phyloP scores from a whole-genome alignment of 345 rosid species.

The Acer campestre region DNA sequence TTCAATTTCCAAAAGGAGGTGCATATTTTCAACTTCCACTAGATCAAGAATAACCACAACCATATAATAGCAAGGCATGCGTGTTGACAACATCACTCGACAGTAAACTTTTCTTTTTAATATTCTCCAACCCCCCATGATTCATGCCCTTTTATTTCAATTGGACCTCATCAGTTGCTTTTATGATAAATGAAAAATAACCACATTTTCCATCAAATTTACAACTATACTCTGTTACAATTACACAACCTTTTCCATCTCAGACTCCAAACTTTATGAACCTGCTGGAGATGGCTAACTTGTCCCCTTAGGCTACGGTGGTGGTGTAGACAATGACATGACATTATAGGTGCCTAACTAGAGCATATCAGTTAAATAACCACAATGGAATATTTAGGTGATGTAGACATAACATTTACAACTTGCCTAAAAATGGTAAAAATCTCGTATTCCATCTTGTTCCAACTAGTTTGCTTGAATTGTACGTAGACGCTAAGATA shows the following conservation, averaged over 20 bases:
- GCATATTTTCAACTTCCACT: background rate
- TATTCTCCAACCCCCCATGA: background rate
- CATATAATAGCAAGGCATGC: conserved; percentile 6
- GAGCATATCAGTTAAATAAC: background rate
- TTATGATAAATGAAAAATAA: background rate
- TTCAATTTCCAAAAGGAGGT: conserved; percentile 1
- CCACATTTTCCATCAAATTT: background rate
- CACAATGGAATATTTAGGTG: background rate
- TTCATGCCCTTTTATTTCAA: background rate
- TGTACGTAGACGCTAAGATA: too few species aligned
- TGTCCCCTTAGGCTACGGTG: background rate
- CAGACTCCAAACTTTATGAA: background rate
- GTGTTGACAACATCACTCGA: conserved; percentile 1
- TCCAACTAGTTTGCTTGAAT: background rate
- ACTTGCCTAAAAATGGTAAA: background rate
- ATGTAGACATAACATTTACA: background rate
- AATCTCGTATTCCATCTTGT: background rate
- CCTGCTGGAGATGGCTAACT: background rate
- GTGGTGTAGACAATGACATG: background rate
- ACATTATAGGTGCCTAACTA: background rate
- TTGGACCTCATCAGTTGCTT: background rate
- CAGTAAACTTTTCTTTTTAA: background rate
- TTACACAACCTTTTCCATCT: background rate
- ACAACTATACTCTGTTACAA: background rate
- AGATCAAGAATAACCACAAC: background rate